Conservation (phyloP, 805 yeast species). For the Maudiozyma serrabonitensis region DNA sequence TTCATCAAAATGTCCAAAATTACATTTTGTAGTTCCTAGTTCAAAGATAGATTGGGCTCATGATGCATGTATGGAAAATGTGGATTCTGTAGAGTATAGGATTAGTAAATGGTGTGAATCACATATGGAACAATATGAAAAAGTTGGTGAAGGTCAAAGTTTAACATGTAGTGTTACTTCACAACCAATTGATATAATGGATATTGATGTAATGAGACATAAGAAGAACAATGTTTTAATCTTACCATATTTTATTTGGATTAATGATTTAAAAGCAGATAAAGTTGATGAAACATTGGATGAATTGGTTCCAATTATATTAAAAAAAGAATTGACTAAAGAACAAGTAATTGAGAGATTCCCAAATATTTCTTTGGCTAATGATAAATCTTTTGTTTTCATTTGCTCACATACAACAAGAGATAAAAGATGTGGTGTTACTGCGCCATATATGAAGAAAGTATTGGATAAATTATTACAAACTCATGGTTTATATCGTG, state of each 20-base stretch:
- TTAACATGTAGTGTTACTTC: conserved; percentile 38
- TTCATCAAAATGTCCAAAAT: conserved; percentile 55
- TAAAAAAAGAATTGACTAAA: conserved; percentile 18
- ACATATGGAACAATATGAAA: conserved; percentile 12
- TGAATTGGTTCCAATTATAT: conserved; percentile 35
- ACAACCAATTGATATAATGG: conserved; percentile 38
- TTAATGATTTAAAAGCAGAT: conserved; percentile 37
- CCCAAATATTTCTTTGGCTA: conserved; percentile 31
- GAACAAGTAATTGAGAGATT: conserved; percentile 24
- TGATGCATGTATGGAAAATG: conserved; percentile 44
- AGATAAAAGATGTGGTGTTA: conserved; percentile 87
- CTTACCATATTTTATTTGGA: conserved; percentile 68
- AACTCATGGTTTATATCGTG: conserved; percentile 65
- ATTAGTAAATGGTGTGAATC: conserved; percentile 33
- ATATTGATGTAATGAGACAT: conserved; percentile 34
- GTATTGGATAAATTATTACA: conserved; percentile 67
- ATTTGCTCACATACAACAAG: conserved; percentile 86
- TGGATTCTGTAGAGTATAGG: conserved; percentile 37
- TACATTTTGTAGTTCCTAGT: conserved; percentile 75
- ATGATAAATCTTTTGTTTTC: conserved; percentile 43
- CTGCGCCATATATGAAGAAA: conserved; percentile 83
- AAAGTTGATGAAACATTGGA: conserved; percentile 38
- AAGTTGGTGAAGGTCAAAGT: conserved; percentile 24
- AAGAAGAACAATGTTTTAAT: conserved; percentile 51
- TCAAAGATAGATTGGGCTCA: conserved; percentile 80